Base-by-base conservation (phyloP, 2,329 filamentous ascomycete genomes). In the Pyricularia pennisetigena region DNA sequence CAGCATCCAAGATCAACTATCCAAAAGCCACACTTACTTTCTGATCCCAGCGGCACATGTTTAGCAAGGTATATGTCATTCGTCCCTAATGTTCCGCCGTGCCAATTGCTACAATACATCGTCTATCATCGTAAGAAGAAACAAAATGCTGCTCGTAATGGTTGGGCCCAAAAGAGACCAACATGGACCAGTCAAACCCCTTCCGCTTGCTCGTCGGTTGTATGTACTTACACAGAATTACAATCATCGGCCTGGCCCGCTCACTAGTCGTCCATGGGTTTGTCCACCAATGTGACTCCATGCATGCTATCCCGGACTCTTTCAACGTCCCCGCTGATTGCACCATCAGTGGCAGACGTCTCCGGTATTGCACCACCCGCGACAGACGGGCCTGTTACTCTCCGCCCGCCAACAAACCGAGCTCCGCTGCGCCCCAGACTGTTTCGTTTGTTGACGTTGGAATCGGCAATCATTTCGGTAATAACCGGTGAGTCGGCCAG, bases 231-330 rank as follows among this genome's bases (percentile, higher is more conserved):
- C 9, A 62, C 24, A 20, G 23, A 62, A 62, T 62, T 62, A 62
- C 59, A 62, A 26, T 62, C 24, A 28, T 28, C 16, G 30, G n/a
- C 64, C 24, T 29, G 10, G 41, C 41, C 28, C 12, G 23, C 4
- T 68, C 69, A 70, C 76, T 78, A 91, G 78, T 92, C 89, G 78
- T 92, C 89, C 88, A 93, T 92, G n/a, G 90, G 88, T 78, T 86
- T 88, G 76, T 93, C 90, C 74, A 87, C 87, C 74, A 93, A 81
- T 72, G 88, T 89, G 61, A 93, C 89, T 7, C 88, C 86, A 70
- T 80, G 76, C 69, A 74, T 70, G 64, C 72, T 72, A 24, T 73
- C 69, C 64, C 72, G 73, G 7, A 71, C 70, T 28, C 75, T 72
- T 26, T 54, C n/a, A 7, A 1, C 29, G 24, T 54, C 24, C 24